Evolutionary conservation across 345 rosid genomes (phyloP).

Genomic region (Iberis pinnata): DNA sequence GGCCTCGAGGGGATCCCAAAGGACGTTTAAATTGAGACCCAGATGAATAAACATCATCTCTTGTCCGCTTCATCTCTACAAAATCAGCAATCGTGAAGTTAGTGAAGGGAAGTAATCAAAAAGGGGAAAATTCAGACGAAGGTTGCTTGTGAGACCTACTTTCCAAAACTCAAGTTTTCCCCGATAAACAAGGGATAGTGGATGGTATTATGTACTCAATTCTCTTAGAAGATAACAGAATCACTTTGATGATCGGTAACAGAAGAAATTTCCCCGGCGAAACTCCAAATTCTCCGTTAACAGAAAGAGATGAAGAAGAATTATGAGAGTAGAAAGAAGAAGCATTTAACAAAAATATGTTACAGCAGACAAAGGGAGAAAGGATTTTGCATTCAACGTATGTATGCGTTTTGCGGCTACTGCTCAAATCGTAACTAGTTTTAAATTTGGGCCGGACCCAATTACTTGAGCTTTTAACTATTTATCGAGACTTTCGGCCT

Average conservation of each 20-base stretch:
- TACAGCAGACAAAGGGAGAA: too few species aligned
- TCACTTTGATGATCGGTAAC: constrained; percentile 22
- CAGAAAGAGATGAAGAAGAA: neutral
- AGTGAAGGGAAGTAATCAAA: too few species aligned
- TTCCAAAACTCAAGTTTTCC: constrained; percentile 3
- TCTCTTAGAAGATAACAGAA: constrained; percentile 16
- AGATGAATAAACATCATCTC: constrained; percentile 52
- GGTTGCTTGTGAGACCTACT: constrained; percentile 15
- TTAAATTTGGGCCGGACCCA: too few species aligned
- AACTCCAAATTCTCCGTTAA: neutral
- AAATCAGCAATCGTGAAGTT: neutral
- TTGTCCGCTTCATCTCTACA: constrained; percentile 66
- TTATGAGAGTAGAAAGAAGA: constrained; percentile 3
- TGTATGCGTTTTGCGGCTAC: too few species aligned
- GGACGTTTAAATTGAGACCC: constrained; percentile 73
- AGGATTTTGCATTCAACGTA: too few species aligned
- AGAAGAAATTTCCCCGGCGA: constrained; percentile 13
- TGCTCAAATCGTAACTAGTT: too few species aligned
- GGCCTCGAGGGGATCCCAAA: constrained; percentile 48
- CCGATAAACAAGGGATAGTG: neutral
- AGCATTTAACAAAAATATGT: too few species aligned
- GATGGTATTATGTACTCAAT: constrained; percentile 18
- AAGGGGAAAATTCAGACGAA: neutral
- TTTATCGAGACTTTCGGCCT: too few species aligned
- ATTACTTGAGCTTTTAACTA: too few species aligned